Evolutionary conservation across 192 early-diverging fungal species (phyloP), one percentile per base, ranked within the genome.

Genomic region (Chytriomyces hyalinus): DNA sequence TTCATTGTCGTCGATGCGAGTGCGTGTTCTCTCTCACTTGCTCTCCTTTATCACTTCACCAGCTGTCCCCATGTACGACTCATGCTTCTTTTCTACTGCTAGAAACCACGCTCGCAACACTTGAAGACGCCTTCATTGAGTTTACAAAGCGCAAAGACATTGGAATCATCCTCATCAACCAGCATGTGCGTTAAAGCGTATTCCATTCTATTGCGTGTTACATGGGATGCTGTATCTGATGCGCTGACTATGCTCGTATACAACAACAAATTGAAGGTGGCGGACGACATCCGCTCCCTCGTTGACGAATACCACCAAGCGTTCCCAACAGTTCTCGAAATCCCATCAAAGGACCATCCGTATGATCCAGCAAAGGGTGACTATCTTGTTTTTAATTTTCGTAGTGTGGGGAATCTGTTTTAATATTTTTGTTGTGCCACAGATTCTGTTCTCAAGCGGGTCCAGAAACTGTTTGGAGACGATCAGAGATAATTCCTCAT

Each of bases 291-390:
- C 71, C 88, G 98, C 36, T 87, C 91, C 20, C 83, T 95, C 73
- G 83, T 99, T 66, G 98, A 99, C 78, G 93, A 92, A 57, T 92
- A 98, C 80, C 84, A 90, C 47, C 91, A 92, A 49, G 96, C 96
- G 5, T 99, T 98, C 83, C 98, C 98, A 5, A 97, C 98, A 6
- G 90, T 99, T 20, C 90, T 99, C 68, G 98, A 99, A 81, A 97
- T 99, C 67, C 98, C 98, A 49, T 97, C 96, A 61, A 99, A 99
- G 87, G 97, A 99, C 82, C 94, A 97, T 78, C 98, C 97, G 48
- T 99, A 99, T 83, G 95, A 97, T 85, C 89, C 89, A 49, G 77
- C 89, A 48, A 78, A 90, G 87, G 83, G 88, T 85, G 36, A 1
- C 4, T 65, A 8, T 15, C 45, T 13, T n/a, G 78, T 11, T 82